Conservation (phyloP, 2,329 filamentous ascomycete genomes). For the Scleromitrula shiraiana region DNA sequence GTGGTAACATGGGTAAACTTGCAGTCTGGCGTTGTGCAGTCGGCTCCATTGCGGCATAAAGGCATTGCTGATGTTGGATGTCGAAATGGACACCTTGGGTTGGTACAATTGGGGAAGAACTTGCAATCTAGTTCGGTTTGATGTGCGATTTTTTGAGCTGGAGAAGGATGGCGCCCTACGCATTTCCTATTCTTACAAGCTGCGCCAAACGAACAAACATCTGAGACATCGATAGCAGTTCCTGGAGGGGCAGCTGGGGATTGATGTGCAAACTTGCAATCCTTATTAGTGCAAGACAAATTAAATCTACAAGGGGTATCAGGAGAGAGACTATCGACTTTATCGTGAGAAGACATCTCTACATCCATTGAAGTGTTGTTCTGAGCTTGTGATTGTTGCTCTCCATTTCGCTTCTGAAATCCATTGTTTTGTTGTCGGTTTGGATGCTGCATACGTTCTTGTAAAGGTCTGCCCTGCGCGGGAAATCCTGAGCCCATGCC, state of each 20-base stretch:
- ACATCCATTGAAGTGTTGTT: conserved; percentile 43
- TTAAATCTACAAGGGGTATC: conserved; percentile 84
- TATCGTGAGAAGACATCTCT: conserved; percentile 50
- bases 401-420: conserved; percentile 18
- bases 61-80: conserved; percentile 79
- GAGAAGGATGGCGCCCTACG: conserved; percentile 83
- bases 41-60: conserved; percentile 82
- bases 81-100: conserved; percentile 78
- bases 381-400: conserved; percentile 15
- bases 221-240: conserved; percentile 66
- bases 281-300: conserved; percentile 74
- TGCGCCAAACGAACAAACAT: conserved; percentile 75
- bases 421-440: conserved; percentile 16
- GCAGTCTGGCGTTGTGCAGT: conserved; percentile 75
- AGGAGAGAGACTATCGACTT: conserved; percentile 45
- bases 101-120: conserved; percentile 87
- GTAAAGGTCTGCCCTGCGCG: conserved; percentile 51
- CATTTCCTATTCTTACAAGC: conserved; percentile 97
- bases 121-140: conserved; percentile 82
- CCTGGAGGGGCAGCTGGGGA: conserved; percentile 81
- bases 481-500: conserved; percentile 37
- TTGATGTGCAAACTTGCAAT: conserved; percentile 91
- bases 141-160: conserved; percentile 69
- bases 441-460: conserved; percentile 57
- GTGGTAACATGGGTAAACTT: conserved; percentile 83